Conservation (phyloP, 1,139 yeast genomes). For the Tardiomyces blankii region DNA sequence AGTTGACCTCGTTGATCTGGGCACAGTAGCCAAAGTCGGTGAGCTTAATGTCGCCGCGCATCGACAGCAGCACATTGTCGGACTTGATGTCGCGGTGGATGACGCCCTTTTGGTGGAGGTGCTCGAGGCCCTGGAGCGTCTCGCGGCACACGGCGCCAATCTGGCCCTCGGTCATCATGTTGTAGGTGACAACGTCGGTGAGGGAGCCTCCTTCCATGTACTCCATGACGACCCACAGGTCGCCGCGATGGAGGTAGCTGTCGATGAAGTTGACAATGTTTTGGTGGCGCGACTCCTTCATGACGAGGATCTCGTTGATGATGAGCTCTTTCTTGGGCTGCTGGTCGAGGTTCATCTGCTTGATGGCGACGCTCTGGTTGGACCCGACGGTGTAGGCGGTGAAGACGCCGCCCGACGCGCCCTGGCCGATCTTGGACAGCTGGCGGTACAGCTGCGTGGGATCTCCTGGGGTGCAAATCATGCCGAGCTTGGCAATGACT, state of each 20-base stretch:
- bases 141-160: constrained; percentile 95
- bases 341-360: constrained; percentile 87
- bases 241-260: constrained; percentile 54
- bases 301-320: constrained; percentile 86
- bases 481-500: constrained; percentile 55
- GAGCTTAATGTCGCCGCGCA: constrained; percentile 81
- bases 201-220: constrained; percentile 97
- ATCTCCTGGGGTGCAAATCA: constrained; percentile 79
- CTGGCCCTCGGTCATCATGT: constrained; percentile 95
- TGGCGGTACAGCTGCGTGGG: constrained; percentile 66
- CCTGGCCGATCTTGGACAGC: constrained; percentile 84
- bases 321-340: constrained; percentile 94
- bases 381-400: constrained; percentile 67
- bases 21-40: constrained; percentile 81
- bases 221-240: constrained; percentile 96
- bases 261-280: constrained; percentile 92
- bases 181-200: constrained; percentile 91
- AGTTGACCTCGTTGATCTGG: constrained; percentile 74
- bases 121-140: constrained; percentile 73
- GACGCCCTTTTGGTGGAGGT: constrained; percentile 86
- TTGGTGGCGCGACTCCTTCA: constrained; percentile 87
- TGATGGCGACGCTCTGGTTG: constrained; percentile 73
- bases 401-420: constrained; percentile 96
- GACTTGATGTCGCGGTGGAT: constrained; percentile 95
- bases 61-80: constrained; percentile 74